Evolutionary conservation across 192 early-diverging fungal genomes (phyloP).

Genomic region (Coemansia sp.): DNA sequence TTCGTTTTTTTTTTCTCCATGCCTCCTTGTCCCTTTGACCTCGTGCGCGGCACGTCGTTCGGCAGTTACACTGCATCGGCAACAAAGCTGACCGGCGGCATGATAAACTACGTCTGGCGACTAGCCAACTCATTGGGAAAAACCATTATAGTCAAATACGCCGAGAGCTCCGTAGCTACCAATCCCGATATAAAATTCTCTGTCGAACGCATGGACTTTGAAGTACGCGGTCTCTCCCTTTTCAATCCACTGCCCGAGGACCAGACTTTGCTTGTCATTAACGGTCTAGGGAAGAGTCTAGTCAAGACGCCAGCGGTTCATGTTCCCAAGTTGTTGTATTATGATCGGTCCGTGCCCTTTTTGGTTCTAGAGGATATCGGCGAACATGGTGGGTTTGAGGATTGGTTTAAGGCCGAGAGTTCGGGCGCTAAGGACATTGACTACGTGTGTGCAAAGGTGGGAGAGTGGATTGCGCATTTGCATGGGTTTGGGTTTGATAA

Average conservation of each 20-base stretch:
- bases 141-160: constrained; percentile 31
- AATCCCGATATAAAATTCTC: constrained; percentile 13
- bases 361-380: constrained; percentile 33
- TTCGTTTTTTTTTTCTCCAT: not conserved
- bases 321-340: constrained; percentile 23
- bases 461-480: constrained; percentile 31
- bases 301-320: not conserved
- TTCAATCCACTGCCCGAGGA: not conserved
- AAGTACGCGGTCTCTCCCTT: constrained; percentile 26
- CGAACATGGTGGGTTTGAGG: constrained; percentile 11
- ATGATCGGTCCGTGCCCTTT: constrained; percentile 15
- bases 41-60: constrained; percentile 18
- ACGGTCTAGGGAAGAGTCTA: not conserved
- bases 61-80: constrained; percentile 11
- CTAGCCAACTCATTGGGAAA: constrained; percentile 3
- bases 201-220: constrained; percentile 31
- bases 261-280: not conserved
- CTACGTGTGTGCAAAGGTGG: constrained; percentile 14
- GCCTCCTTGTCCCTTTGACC: constrained; percentile 22
- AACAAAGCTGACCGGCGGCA: constrained; percentile 28
- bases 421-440: not conserved
- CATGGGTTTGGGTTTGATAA: constrained; percentile 24
- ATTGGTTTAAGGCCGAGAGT: constrained; percentile 4
- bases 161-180: constrained; percentile 1
- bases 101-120: constrained; percentile 37